phyloP scores from a whole-genome alignment of 345 rosid genomes.

The Mercurialis annua region DNA sequence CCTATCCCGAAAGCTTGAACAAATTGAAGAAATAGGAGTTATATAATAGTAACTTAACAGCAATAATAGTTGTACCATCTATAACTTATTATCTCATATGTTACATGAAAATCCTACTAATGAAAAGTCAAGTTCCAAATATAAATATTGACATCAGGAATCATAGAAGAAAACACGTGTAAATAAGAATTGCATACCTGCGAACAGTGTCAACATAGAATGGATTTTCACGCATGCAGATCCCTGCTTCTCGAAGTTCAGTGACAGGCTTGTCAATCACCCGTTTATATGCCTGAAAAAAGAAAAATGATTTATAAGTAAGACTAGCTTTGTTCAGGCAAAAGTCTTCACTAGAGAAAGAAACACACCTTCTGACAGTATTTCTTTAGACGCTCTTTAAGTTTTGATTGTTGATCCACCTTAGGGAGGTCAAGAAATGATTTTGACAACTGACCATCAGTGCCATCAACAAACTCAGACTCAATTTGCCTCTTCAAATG shows the following conservation, averaged over 20 bases:
- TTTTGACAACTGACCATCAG: slow-evolving; percentile 54
- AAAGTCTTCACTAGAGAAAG: slow-evolving; percentile 15
- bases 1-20: slow-evolving; percentile 89
- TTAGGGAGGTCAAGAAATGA: slow-evolving; percentile 86
- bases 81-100: slow-evolving; percentile 1
- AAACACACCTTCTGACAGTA: slow-evolving; percentile 79
- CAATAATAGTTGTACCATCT: slow-evolving; percentile 1
- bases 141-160: slow-evolving; percentile 10
- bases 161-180: background rate
- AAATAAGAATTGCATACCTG: slow-evolving; percentile 43
- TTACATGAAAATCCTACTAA: background rate
- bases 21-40: slow-evolving; percentile 25
- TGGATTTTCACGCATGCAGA: slow-evolving; percentile 97
- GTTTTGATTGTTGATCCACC: slow-evolving; percentile 69
- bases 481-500: slow-evolving; percentile 92
- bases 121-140: background rate
- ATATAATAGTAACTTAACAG: slow-evolving; percentile 8
- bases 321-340: slow-evolving; percentile 17
- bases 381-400: slow-evolving; percentile 81
- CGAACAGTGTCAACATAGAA: slow-evolving; percentile 95
- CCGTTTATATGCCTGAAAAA: slow-evolving; percentile 69
- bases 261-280: slow-evolving; percentile 83
- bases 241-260: slow-evolving; percentile 96
- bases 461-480: slow-evolving; percentile 73
- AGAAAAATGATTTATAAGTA: slow-evolving; percentile 24